A percentile compares a stretch with the other conserved stretches of the same genome.
Evolutionary conservation across 2,329 filamentous ascomycete genomes (phyloP).

Genomic region (Sporothrix protearum): DNA sequence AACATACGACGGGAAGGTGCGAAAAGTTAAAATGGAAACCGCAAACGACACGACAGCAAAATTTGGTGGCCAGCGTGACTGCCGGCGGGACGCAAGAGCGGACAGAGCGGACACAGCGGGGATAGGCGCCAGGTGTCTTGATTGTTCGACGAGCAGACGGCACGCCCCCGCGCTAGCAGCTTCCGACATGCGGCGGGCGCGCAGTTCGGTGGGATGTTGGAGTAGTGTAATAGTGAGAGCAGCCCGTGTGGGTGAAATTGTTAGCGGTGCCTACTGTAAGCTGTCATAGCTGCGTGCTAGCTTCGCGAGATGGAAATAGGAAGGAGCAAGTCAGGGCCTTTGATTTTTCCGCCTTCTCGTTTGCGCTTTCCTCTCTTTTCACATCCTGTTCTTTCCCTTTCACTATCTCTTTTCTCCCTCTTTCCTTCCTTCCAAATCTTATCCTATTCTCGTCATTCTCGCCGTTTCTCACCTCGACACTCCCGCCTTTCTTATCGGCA

Average conservation of each 20-base stretch:
- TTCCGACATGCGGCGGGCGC: conserved; percentile 1
- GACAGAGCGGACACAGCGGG: neutral
- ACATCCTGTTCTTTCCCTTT: neutral
- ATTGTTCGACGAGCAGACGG: neutral
- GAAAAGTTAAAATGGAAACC: neutral
- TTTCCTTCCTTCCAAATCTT: neutral
- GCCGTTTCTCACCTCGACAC: neutral
- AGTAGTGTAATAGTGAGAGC: neutral
- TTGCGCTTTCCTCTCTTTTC: neutral
- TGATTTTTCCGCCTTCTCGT: neutral
- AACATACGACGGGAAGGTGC: no score
- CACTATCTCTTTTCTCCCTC: neutral
- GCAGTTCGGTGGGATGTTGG: neutral
- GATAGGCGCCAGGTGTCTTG: conserved; percentile 5
- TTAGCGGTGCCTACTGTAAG: conserved; percentile 3
- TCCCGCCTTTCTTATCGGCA: neutral
- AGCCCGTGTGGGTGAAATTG: neutral
- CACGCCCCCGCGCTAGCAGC: conserved; percentile 3
- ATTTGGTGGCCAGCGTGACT: neutral
- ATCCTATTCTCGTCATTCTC: neutral
- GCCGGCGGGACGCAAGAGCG: neutral
- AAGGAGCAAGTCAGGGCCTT: neutral
- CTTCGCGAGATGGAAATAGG: neutral
- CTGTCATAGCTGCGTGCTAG: conserved; percentile 14
- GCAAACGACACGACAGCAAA: neutral